Base-by-base conservation (phyloP, 768 basidiomycete species). In the Ramaria sp. region DNA sequence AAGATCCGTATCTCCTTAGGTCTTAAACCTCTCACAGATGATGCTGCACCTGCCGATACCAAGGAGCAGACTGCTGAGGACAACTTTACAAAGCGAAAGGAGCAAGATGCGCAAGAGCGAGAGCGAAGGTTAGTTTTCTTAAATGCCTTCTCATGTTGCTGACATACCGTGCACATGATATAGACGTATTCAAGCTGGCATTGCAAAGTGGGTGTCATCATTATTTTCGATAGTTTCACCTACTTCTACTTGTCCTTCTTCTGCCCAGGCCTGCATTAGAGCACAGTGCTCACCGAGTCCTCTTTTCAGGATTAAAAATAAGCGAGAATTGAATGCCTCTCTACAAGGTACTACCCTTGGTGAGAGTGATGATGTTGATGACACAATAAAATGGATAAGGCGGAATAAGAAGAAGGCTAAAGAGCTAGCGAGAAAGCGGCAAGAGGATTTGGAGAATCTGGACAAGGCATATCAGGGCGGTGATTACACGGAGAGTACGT, bases 1-100 rank as follows among this genome's bases (percentile, higher is more conserved):
- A 93, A 88, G 72, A 89, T 96, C 69, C 91, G 96, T 73, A 82
- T 95, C 58, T 87, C 86, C 4, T 79, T 96, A 39, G 96, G 96
- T 61, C 83, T 99, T 59, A 91, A 93, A 68, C 94, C 96, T 42
- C 79, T 98, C 57, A 87, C 85, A 17, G 93, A 92, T 63, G 88
- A 91, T 63, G 75, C 78, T 42, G 79, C 74, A 15, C 80, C 86
- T 7, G 78, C 76, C n/a, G 75, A 83, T 66, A 81, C 83, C 66
- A 83, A 80, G 62, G 93, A 96, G 57, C 82, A 86, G 65, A 71
- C 84, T 63, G 96, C 96, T 12, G 91, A 91, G 69, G 75, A 81
- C 51, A 98, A 98, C 71, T 98, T 86, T 75, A 73, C 81, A 4
- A 82, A 81, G 65, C 73, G 78, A 51, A 79, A 86, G 61, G 85